Conservation (phyloP, 2,329 filamentous ascomycete species). For the Hortaea sp. region DNA sequence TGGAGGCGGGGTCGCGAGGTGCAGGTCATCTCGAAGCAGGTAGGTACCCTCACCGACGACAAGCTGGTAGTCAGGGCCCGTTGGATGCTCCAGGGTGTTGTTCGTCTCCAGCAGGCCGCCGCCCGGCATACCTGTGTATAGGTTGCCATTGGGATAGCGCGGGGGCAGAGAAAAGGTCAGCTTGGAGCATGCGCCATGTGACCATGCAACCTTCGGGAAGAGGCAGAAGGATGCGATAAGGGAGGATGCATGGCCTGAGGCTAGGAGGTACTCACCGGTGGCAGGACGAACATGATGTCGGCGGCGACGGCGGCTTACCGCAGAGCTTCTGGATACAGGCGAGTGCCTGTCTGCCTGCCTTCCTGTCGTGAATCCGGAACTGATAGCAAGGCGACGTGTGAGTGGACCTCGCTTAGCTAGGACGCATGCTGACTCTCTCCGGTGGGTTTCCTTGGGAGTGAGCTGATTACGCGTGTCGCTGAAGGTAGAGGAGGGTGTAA, state of each 20-base stretch:
- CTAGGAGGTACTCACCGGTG: neutral
- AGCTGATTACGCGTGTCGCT: neutral
- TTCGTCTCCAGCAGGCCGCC: conserved; percentile 83
- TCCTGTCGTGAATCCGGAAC: neutral
- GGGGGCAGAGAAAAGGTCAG: conserved; percentile 44
- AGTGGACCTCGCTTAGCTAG: neutral
- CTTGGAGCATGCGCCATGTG: neutral
- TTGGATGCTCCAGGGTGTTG: conserved; percentile 72
- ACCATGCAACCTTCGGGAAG: neutral
- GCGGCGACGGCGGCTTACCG: neutral
- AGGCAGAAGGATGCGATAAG: too few species aligned
- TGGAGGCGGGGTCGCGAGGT: conserved; percentile 85
- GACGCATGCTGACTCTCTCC: neutral
- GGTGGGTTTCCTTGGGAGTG: neutral
- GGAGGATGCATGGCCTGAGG: too few species aligned
- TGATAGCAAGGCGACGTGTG: neutral
- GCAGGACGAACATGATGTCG: neutral
- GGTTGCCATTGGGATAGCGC: conserved; percentile 70
- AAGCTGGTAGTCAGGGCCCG: conserved; percentile 76
- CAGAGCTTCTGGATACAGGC: neutral
- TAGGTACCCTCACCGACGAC: conserved; percentile 94
- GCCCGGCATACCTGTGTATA: conserved; percentile 52
- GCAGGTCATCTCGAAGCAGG: conserved; percentile 77
- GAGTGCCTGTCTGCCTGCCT: neutral
- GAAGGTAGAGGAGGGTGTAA: neutral